Evolutionary conservation across 805 yeast genomes (phyloP), one percentile per base, ranked within the genome.

Genomic region (Suhomyces faveliae): DNA sequence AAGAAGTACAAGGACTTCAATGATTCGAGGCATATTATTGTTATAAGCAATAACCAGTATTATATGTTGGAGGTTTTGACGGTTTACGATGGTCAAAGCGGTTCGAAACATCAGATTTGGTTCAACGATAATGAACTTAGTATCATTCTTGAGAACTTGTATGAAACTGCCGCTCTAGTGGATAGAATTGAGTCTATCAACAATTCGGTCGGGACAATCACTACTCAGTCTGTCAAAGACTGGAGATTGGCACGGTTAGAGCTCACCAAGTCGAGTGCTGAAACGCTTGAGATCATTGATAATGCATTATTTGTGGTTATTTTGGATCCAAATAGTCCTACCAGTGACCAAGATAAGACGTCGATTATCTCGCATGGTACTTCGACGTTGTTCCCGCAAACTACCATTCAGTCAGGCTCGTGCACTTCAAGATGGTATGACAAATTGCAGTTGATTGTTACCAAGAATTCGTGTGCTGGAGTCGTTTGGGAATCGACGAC

Each of bases 391-490:
- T 68, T 75, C 25, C 51, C 54, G 1, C 69, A 70, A 8, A 66
- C 75, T 24, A 79, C 78, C 49, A 64, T 77, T 40, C 85, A 80
- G 61, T 61, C 71, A 19, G 85, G 85, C 21, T 72, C 82, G 4
- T 80, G 85, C 61, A 77, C 81, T 12, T 77, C 79, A 41, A 64
- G 85, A 47, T 80, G 83, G 78, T 80, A 80, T 57, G 85, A 80
- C 59, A 80, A 80, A 55, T 63, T 80, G 46, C 83, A 80, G 56
- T 60, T 80, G 43, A 69, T 80, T 13, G 74, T 80, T 8, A 77
- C 84, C 3, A 66, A 70, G 35, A 80, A 80, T 59, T 74, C 84
- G 0, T 80, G 78, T 19, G 83, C 83, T 1, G 85, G 84, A 3
- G 71, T 80, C 43, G 79, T 78, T 17, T 80, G 83, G 78, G 84